phyloP scores from a whole-genome alignment of 2,329 filamentous ascomycete genomes.

The Penicillium brasilianum region DNA sequence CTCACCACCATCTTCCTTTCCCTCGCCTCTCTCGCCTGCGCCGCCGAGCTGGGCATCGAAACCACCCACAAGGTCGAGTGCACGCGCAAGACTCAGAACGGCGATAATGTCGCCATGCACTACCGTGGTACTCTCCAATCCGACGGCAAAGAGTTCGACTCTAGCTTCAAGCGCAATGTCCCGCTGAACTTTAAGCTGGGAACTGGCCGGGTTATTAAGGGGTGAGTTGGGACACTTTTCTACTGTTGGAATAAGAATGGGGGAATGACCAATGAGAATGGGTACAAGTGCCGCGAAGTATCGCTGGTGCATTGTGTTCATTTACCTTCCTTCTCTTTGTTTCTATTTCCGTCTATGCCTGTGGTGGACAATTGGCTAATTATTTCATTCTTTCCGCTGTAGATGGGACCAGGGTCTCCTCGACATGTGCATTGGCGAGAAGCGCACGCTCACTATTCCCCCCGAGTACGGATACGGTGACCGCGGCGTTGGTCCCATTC shows the following conservation, averaged over 20 bases:
- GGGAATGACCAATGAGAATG: no score
- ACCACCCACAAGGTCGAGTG: slow-evolving; percentile 76
- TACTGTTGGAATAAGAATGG: no score
- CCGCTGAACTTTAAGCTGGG: slow-evolving; percentile 84
- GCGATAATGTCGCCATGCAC: slow-evolving; percentile 84
- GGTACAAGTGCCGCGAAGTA: background rate
- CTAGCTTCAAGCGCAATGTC: slow-evolving; percentile 74
- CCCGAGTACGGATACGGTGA: slow-evolving; percentile 83
- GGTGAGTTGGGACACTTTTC: slow-evolving; percentile 59
- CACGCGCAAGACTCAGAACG: slow-evolving; percentile 74
- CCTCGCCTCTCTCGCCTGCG: slow-evolving; percentile 57
- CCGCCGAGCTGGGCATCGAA: slow-evolving; percentile 71
- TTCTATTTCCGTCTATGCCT: background rate
- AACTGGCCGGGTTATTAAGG: slow-evolving; percentile 82
- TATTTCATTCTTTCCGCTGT: slow-evolving; percentile 13
- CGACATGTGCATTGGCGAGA: slow-evolving; percentile 96
- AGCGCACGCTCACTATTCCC: slow-evolving; percentile 87
- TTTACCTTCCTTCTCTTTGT: background rate
- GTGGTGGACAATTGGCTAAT: background rate
- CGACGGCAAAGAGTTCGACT: slow-evolving; percentile 81
- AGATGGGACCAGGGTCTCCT: slow-evolving; percentile 90
- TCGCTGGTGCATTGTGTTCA: background rate
- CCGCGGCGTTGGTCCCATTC: slow-evolving; percentile 78
- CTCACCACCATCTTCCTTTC: slow-evolving; percentile 47
- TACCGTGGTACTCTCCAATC: slow-evolving; percentile 80